Conservation (phyloP, 2,329 filamentous ascomycete genomes). For the Apiospora hydei region DNA sequence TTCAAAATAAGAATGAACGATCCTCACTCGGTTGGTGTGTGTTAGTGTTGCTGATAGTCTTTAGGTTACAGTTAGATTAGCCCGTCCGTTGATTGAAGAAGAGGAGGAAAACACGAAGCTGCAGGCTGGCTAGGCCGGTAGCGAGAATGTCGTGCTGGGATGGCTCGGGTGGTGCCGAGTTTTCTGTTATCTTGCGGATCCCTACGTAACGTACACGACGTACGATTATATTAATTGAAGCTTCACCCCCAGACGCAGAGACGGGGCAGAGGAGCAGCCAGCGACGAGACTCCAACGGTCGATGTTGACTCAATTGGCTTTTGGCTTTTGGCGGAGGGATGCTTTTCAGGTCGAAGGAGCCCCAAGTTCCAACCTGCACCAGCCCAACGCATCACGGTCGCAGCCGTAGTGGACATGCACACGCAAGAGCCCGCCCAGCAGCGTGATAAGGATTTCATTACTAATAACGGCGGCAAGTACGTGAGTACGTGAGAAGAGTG, state of each 20-base stretch:
- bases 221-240: neutral
- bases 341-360: neutral
- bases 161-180: constrained; percentile 3
- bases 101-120: neutral
- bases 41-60: neutral
- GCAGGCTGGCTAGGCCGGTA: neutral
- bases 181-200: neutral
- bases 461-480: neutral
- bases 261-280: neutral
- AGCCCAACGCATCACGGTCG: neutral
- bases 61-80: neutral
- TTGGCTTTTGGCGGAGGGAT: neutral
- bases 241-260: neutral
- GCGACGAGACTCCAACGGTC: neutral
- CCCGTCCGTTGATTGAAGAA: too few species aligned
- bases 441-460: neutral
- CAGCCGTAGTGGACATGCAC: constrained; percentile 4
- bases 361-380: too few species aligned
- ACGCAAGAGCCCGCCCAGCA: neutral
- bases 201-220: neutral
- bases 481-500: too few species aligned
- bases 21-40: neutral
- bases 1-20: neutral
- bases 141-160: neutral
- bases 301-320: neutral